A percentile compares a stretch with the other conserved stretches of the same genome.
phyloP scores from a whole-genome alignment of 495 filamentous ascomycete genomes.

The Penicillium turbatum region DNA sequence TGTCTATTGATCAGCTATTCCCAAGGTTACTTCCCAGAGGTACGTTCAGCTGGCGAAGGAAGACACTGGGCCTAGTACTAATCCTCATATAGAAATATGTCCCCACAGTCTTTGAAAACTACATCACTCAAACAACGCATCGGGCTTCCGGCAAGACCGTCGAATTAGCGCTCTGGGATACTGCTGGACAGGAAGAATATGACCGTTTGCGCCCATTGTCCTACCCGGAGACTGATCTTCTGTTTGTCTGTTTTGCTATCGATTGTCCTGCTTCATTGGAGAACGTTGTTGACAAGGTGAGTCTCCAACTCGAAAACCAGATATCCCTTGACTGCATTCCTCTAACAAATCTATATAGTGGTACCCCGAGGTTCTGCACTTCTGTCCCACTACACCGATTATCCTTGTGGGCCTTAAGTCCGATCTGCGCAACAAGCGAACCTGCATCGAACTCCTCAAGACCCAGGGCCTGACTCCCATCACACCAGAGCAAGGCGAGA shows the following conservation, averaged over 20 bases:
- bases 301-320: constrained; percentile 14
- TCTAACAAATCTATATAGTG: constrained; percentile 54
- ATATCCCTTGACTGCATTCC: not conserved
- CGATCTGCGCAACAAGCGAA: constrained; percentile 88
- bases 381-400: constrained; percentile 94
- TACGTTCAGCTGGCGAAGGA: constrained; percentile 31
- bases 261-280: constrained; percentile 97
- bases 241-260: constrained; percentile 98
- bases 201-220: constrained; percentile 92
- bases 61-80: constrained; percentile 7
- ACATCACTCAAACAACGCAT: constrained; percentile 94
- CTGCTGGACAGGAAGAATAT: constrained; percentile 97
- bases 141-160: constrained; percentile 83
- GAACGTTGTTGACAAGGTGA: constrained; percentile 97
- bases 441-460: constrained; percentile 96
- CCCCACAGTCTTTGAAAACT: constrained; percentile 98
- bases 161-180: constrained; percentile 97
- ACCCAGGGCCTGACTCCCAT: constrained; percentile 96
- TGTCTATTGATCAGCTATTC: constrained; percentile 97
- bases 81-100: constrained; percentile 82
- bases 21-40: constrained; percentile 97
- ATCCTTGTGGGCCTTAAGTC: constrained; percentile 95
- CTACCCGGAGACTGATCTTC: constrained; percentile 94
- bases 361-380: constrained; percentile 98
- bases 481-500: constrained; percentile 79